phyloP scores from a whole-genome alignment of 441 rosid species.

The Eutrema salsugineum region DNA sequence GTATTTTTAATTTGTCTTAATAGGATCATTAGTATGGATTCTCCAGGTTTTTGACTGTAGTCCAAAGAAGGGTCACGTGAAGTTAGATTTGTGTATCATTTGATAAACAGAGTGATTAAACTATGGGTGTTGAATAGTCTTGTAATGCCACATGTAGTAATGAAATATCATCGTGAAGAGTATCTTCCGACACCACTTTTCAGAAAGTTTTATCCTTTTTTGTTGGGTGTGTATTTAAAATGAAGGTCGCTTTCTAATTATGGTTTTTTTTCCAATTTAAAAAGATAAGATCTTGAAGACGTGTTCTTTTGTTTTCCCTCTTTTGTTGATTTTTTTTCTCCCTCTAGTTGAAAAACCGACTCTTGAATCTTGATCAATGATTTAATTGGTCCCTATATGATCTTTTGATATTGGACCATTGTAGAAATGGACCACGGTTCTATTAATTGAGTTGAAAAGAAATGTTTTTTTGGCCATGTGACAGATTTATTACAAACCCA shows the following conservation, averaged over 20 bases:
- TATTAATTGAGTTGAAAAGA: background rate
- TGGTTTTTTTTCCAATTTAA: background rate
- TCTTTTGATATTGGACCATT: background rate
- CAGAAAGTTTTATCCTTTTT: background rate
- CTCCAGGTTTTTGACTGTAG: background rate
- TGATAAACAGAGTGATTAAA: background rate
- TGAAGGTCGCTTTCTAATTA: conserved; percentile 14
- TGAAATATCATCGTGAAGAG: background rate
- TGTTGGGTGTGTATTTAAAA: background rate
- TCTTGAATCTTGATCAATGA: background rate
- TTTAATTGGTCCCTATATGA: background rate
- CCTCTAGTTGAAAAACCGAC: background rate
- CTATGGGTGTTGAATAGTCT: background rate
- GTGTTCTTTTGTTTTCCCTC: conserved; percentile 15
- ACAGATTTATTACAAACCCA: too few relatives aligned
- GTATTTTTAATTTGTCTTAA: background rate
- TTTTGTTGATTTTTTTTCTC: background rate
- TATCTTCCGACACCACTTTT: conserved; percentile 20
- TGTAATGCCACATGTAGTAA: background rate
- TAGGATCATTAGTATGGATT: background rate
- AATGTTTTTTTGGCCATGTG: too few relatives aligned
- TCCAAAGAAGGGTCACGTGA: conserved; percentile 22
- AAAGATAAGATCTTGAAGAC: conserved; percentile 9
- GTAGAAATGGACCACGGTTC: background rate
- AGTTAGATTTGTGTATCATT: background rate